These are phyloP conservation scores for Rugosomyces carneus DNA, from an alignment of 1,284 basidiomycete species.

Conservation along the genomic window DNA sequence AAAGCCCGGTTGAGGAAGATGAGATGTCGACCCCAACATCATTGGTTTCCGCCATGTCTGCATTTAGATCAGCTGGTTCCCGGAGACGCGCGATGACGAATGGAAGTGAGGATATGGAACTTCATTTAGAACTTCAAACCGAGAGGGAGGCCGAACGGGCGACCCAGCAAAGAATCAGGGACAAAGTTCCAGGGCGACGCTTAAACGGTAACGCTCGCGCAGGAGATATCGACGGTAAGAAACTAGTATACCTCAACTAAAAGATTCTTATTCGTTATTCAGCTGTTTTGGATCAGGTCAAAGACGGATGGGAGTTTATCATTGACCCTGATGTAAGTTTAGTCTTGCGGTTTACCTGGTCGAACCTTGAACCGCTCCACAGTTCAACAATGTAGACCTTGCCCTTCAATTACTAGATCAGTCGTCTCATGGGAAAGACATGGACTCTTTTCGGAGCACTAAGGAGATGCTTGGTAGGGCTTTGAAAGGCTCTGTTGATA, in stretches of 20 bases:
- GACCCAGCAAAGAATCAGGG: slow-evolving; percentile 59
- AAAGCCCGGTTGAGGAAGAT: slow-evolving; percentile 31
- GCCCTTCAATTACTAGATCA: slow-evolving; percentile 82
- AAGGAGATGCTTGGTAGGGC: slow-evolving; percentile 73
- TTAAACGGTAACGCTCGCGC: slow-evolving; percentile 47
- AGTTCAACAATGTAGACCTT: slow-evolving; percentile 92
- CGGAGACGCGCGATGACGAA: slow-evolving; percentile 51
- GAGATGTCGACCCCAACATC: slow-evolving; percentile 41
- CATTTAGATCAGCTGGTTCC: slow-evolving; percentile 60
- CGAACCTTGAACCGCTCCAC: slow-evolving; percentile 11
- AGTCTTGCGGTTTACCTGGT: slow-evolving; percentile 2
- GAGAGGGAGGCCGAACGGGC: slow-evolving; percentile 55
- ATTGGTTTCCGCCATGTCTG: slow-evolving; percentile 51
- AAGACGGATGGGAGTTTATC: slow-evolving; percentile 86
- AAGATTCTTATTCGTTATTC: slow-evolving; percentile 5
- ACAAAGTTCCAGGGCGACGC: slow-evolving; percentile 55
- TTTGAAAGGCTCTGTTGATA: slow-evolving; percentile 79
- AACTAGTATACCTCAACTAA: slow-evolving; percentile 3
- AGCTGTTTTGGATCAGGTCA: slow-evolving; percentile 83
- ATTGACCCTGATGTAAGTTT: slow-evolving; percentile 73
- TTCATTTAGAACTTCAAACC: slow-evolving; percentile 47
- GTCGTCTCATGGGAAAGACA: slow-evolving; percentile 61
- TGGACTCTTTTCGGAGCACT: slow-evolving; percentile 69
- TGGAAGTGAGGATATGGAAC: slow-evolving; percentile 42
- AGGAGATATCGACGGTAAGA: slow-evolving; percentile 74